Evolutionary conservation across 2,329 filamentous ascomycete species (phyloP), one percentile per base, ranked within the genome.

Genomic region (Myriosclerotinia duriaeana): DNA sequence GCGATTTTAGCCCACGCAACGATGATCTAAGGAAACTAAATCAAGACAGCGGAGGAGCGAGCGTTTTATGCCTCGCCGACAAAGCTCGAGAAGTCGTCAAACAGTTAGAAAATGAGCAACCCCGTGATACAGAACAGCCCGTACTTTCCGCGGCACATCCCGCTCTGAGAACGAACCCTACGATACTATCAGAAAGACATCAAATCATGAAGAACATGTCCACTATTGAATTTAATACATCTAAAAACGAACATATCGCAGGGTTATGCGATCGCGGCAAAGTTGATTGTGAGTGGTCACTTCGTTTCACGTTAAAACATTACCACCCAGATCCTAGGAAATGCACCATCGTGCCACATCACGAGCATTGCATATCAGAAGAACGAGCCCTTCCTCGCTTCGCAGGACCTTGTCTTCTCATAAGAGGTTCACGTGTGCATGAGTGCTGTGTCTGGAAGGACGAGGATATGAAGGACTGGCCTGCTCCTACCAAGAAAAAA

Each of bases 341-440:
- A 64, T 64, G 53, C 30, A n/a, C 5, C 20, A 36, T 9, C 7
- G 8, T 56, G n/a, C 9, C 8, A 14, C 7, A 36, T 5, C 62
- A 64, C n/a, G 53, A 64, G 42, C 62, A 64, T 64, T 64, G 62
- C 17, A 30, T 64, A 15, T 64, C 62, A 8, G 15, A 42, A 48
- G 9, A 22, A 36, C 30, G 30, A 30, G 26, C 62, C 26, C 34
- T 50, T 22, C 53, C 62, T 12, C 6, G 20, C 7, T 12, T 9
- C 17, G 42, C 34, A 58, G 42, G 42, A 20, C 30, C 42, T 22
- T 56, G 53, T 58, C 53, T 64, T 55, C 42, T 56, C 22, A 58
- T 14, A 2, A 14, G 8, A 58, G n/a, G 56, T 15, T 7, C 42
- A 36, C 26, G 20, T 22, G 40, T n/a, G n/a, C 62, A 64, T 40